Evolutionary conservation across 176 grass and related monocot genomes (phyloP).

Genomic region (Oryza australiensis): DNA sequence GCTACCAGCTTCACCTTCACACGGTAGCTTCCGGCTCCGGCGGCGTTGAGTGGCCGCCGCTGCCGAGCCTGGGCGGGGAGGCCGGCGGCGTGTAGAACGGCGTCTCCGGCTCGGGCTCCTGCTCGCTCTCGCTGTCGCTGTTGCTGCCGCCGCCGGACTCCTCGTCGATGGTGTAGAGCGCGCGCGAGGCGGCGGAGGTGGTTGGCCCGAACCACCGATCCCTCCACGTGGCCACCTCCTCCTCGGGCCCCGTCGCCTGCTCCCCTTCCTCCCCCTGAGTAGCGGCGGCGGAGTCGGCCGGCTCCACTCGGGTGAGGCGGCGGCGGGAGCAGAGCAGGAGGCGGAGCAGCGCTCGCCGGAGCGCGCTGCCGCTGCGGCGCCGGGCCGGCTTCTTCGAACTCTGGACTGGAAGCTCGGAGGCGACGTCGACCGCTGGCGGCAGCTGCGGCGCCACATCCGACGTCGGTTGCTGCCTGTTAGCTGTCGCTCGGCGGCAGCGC

Average conservation of each 20-base stretch:
- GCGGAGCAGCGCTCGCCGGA: neutral
- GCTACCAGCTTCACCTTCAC: neutral
- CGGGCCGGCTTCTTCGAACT: neutral
- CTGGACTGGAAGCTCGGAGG: neutral
- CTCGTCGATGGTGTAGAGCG: conserved; percentile 57
- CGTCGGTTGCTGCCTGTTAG: neutral
- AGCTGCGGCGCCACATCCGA: neutral
- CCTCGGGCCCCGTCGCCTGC: neutral
- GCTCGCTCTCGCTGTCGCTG: neutral
- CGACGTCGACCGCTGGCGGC: neutral
- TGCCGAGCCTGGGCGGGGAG: conserved; percentile 14
- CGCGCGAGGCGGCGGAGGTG: neutral
- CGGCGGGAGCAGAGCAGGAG: neutral
- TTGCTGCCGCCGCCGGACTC: neutral
- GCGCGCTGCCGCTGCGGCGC: neutral
- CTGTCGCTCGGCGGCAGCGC: neutral
- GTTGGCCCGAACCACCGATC: neutral
- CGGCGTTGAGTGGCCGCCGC: too few relatives aligned
- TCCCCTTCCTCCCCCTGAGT: too few relatives aligned
- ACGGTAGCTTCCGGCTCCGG: neutral
- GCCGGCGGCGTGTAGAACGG: conserved; percentile 47
- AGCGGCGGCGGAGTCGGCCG: neutral
- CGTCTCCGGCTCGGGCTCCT: conserved; percentile 38
- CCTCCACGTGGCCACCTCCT: neutral
- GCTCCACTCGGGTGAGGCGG: conserved; percentile 36